These are phyloP conservation scores for Coniella lustricola DNA, from an alignment of 2,329 filamentous ascomycete genomes.

Conservation along the genomic window DNA sequence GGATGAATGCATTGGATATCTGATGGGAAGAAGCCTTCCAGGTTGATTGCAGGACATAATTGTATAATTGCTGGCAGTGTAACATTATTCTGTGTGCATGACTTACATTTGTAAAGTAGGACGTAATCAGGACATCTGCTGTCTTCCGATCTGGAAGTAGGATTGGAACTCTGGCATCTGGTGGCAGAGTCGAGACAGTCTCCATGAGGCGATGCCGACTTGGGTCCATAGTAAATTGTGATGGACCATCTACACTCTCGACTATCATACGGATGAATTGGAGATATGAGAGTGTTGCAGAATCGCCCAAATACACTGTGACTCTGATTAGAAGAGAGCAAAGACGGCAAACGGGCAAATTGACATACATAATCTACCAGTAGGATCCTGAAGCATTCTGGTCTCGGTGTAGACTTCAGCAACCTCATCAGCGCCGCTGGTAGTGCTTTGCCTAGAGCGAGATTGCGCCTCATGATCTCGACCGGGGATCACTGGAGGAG, in stretches of 20 bases:
- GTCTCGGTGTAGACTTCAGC: constrained; percentile 46
- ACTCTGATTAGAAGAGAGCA: constrained; percentile 14
- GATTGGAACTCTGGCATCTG: constrained; percentile 38
- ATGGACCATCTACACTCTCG: constrained; percentile 44
- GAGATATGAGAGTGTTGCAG: constrained; percentile 53
- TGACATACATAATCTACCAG: constrained; percentile 47
- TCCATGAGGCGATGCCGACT: constrained; percentile 51
- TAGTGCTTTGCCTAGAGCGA: constrained; percentile 31
- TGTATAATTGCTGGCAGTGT: too few relatives aligned
- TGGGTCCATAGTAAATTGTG: constrained; percentile 51
- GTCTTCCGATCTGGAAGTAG: constrained; percentile 49
- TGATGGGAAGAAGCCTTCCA: too few relatives aligned
- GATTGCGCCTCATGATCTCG: constrained; percentile 26
- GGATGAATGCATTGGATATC: neutral
- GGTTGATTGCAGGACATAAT: too few relatives aligned
- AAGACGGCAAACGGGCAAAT: neutral
- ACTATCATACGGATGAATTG: constrained; percentile 56
- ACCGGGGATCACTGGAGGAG: neutral
- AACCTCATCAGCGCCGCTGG: constrained; percentile 46
- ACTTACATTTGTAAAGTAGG: constrained; percentile 55
- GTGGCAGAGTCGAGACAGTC: constrained; percentile 40
- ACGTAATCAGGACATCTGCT: constrained; percentile 46
- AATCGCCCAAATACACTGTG: constrained; percentile 51
- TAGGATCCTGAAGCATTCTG: constrained; percentile 53
- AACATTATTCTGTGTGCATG: neutral